These are phyloP conservation scores for Bullera alba DNA, from an alignment of 768 basidiomycete genomes.

Conservation along the genomic window DNA sequence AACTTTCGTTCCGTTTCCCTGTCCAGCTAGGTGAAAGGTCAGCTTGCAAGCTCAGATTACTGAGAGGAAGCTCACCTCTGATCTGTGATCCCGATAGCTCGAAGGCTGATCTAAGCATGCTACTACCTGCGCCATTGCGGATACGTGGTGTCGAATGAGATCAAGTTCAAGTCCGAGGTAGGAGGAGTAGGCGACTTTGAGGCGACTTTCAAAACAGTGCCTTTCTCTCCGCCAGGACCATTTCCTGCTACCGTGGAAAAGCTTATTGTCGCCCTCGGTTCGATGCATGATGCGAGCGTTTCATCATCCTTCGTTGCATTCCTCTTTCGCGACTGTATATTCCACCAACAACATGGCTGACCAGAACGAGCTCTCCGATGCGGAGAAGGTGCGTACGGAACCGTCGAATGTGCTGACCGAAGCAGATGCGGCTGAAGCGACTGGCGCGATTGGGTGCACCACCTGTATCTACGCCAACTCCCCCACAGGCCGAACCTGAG, in stretches of 20 bases:
- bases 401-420: background rate
- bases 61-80: slow-evolving; percentile 50
- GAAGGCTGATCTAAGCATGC: slow-evolving; percentile 82
- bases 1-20: slow-evolving; percentile 69
- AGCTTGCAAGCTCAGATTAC: slow-evolving; percentile 3
- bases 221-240: too few species aligned
- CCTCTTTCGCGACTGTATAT: too few species aligned
- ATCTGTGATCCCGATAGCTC: slow-evolving; percentile 92
- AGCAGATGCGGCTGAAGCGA: slow-evolving; percentile 65
- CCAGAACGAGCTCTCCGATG: slow-evolving; percentile 18
- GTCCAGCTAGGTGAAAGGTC: slow-evolving; percentile 48
- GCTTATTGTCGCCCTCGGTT: too few species aligned
- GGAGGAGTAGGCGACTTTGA: too few species aligned
- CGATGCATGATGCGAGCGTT: too few species aligned
- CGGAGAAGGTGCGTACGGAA: slow-evolving; percentile 31
- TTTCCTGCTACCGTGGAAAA: slow-evolving; percentile 10
- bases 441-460: slow-evolving; percentile 2
- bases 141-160: too few species aligned
- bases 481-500: slow-evolving; percentile 48
- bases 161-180: too few species aligned
- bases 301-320: too few species aligned
- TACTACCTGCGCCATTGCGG: slow-evolving; percentile 81
- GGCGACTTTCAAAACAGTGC: too few species aligned
- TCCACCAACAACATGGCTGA: slow-evolving; percentile 22
- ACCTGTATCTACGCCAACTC: slow-evolving; percentile 49